Evolutionary conservation across 306 rosid genomes (phyloP).

Genomic region (Cyclanthera cordifolia): DNA sequence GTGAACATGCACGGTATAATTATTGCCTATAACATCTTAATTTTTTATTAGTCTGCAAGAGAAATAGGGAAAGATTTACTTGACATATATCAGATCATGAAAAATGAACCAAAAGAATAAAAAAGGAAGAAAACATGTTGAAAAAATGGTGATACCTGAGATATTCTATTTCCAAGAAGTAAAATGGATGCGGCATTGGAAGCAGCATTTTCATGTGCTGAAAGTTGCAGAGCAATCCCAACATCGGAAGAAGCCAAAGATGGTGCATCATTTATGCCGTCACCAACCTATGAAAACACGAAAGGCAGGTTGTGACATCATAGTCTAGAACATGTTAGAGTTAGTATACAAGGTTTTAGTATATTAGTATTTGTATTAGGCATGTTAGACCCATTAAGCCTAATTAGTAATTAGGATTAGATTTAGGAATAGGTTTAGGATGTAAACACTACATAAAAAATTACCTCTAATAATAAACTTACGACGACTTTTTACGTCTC

Average conservation of each 20-base stretch:
- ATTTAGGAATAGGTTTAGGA: no score
- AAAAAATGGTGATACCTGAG: constrained; percentile 40
- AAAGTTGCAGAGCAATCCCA: constrained; percentile 84
- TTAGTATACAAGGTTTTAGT: no score
- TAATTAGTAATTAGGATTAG: no score
- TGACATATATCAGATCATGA: background rate
- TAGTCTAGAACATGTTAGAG: constrained; percentile 11
- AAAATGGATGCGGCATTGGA: constrained; percentile 93
- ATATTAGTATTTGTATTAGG: no score
- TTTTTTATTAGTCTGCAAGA: background rate
- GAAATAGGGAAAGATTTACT: no score
- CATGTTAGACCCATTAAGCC: no score
- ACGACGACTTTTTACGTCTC: no score
- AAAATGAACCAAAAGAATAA: constrained; percentile 2
- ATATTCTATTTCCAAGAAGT: constrained; percentile 83
- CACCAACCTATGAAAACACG: constrained; percentile 64
- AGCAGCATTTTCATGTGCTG: constrained; percentile 88
- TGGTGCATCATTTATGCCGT: constrained; percentile 97
- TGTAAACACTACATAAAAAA: no score
- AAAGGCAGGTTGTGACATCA: background rate
- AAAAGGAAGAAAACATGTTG: background rate
- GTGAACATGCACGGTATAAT: background rate
- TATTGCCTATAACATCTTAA: background rate
- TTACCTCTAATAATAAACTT: no score
- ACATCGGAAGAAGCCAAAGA: constrained; percentile 92